Base-by-base conservation (phyloP, 1,284 basidiomycete genomes). In the Fomitopsis schrenkii region DNA sequence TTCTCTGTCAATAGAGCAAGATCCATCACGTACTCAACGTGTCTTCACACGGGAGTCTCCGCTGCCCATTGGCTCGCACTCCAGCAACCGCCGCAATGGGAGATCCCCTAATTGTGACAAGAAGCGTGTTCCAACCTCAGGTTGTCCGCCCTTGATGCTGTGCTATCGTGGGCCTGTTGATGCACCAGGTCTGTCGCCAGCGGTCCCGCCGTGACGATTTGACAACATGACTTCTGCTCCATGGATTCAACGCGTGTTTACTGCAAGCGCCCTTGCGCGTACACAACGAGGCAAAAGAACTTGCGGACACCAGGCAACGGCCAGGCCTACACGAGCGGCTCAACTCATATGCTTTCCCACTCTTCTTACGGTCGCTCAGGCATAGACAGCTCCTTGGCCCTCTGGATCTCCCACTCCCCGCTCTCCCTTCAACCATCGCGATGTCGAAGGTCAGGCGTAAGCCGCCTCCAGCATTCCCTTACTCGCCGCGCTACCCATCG, bases 401-500 rank as follows among this genome's bases (percentile, higher is more conserved):
- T 44, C 52, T 41, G 36, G 19, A 42, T 6, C 28, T 26, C 12
- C 19, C 41, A 19, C 41, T 30, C 4, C 58, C 54, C 28, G 22
- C 53, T 19, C 30, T 55, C 35, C 35, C 40, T 46, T 41, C 35
- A 28, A 33, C 41, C 22, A n/a, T 38, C 64, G 62, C 65, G 36
- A 68, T 68, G 67, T 57, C 67, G 22, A 66, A 63, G 48, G 65
- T 83, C 67, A 81, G 73, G 67, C 80, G 83, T 50, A 84, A 83
- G 66, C 81, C 80, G 1, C 71, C 80, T 1, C 82, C 82, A 1
- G 59, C 70, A 22, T 74, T 81, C 63, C 76, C 78, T 50, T 68
- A 75, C 62, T 74, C 76, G 3, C 69, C 76, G 53, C 75, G 78
- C 55, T 85, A 84, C 68, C 83, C 84, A 10, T 68, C 72, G 3